Conservation (phyloP, 805 yeast species). For the Candida chilensis region DNA sequence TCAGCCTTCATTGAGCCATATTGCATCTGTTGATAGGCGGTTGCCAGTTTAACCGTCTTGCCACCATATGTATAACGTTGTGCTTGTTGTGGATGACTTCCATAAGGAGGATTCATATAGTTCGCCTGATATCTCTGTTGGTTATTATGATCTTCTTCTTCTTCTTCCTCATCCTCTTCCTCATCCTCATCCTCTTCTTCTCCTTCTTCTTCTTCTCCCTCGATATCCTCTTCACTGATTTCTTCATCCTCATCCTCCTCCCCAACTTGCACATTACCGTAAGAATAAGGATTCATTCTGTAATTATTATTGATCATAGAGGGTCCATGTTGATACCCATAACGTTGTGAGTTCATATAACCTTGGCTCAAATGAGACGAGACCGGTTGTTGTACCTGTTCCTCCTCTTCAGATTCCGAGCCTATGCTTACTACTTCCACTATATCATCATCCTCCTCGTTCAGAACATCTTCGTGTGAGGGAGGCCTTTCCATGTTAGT, state of each 20-base stretch:
- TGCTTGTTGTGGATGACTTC: too few relatives aligned
- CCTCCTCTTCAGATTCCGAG: background rate
- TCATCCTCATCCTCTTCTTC: conserved; percentile 2
- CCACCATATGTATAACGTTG: too few relatives aligned
- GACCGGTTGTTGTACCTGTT: too few relatives aligned
- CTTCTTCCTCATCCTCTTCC: conserved; percentile 1
- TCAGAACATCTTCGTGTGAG: conserved; percentile 3
- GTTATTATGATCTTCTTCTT: conserved; percentile 2
- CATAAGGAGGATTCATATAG: too few relatives aligned
- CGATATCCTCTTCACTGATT: background rate
- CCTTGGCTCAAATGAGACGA: too few relatives aligned
- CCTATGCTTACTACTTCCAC: conserved; percentile 4
- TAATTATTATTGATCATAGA: conserved; percentile 4
- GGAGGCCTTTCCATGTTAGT: conserved; percentile 3
- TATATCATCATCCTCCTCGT: conserved; percentile 4
- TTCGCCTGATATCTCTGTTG: too few relatives aligned
- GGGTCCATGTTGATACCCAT: too few relatives aligned
- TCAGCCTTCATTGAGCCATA: too few relatives aligned
- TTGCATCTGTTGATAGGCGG: too few relatives aligned
- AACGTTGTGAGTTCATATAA: too few relatives aligned
- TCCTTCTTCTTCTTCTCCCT: conserved; percentile 1
- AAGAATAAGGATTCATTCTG: too few relatives aligned
- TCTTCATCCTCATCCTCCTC: background rate
- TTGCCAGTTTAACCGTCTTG: too few relatives aligned
- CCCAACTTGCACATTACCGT: conserved; percentile 2